Percentiles rank a stretch among this genome's conserved stretches.
Evolutionary conservation across 306 rosid genomes (phyloP).

Genomic region (Medicago arabica): DNA sequence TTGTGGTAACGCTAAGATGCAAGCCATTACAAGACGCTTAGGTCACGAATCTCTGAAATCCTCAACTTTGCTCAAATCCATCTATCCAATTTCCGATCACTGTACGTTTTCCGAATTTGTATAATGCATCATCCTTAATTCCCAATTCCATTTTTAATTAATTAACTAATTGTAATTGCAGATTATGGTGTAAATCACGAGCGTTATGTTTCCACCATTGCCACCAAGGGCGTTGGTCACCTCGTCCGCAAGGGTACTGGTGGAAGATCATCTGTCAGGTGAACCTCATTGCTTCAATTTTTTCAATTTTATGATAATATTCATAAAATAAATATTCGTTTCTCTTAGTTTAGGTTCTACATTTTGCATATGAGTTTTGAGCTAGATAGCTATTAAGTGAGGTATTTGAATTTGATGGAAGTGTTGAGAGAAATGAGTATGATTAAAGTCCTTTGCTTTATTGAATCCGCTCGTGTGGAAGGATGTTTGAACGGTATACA

Average conservation of each 20-base stretch:
- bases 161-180: slow-evolving; percentile 38
- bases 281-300: slow-evolving; percentile 15
- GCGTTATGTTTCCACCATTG: slow-evolving; percentile 68
- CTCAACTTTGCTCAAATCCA: slow-evolving; percentile 54
- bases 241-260: slow-evolving; percentile 98
- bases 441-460: slow-evolving; percentile 5
- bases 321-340: neutral
- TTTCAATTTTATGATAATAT: neutral
- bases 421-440: neutral
- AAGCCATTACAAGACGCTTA: slow-evolving; percentile 74
- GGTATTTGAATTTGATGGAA: slow-evolving; percentile 1
- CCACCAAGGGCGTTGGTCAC: slow-evolving; percentile 84
- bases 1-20: slow-evolving; percentile 68
- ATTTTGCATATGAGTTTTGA: slow-evolving; percentile 3
- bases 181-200: slow-evolving; percentile 73
- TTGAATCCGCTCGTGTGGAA: slow-evolving; percentile 15
- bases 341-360: slow-evolving; percentile 32
- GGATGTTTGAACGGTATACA: neutral
- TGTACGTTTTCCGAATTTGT: slow-evolving; percentile 53
- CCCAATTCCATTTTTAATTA: slow-evolving; percentile 3
- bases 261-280: slow-evolving; percentile 99
- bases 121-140: slow-evolving; percentile 1
- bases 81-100: slow-evolving; percentile 68
- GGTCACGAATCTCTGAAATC: slow-evolving; percentile 63
- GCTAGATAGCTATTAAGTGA: neutral